phyloP scores from a whole-genome alignment of 371 early-diverging fungal genomes.

The Choanephora cucurbitarum region DNA sequence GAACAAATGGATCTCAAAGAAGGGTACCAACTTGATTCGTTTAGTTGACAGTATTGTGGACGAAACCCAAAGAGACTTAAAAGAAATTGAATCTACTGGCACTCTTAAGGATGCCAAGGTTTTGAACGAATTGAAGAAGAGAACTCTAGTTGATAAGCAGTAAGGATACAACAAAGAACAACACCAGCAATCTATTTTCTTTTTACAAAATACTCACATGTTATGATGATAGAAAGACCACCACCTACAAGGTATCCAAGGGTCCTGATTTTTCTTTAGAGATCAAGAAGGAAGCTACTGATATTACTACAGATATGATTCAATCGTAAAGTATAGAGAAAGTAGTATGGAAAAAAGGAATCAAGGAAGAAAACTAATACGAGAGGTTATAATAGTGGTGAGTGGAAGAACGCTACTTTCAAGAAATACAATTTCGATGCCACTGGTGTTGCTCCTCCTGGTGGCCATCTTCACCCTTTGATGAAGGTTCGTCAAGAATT shows the following conservation, averaged over 20 bases:
- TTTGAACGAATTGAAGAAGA: slow-evolving; percentile 84
- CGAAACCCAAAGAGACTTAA: slow-evolving; percentile 78
- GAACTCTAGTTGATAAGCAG: slow-evolving; percentile 83
- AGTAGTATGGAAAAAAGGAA: no score
- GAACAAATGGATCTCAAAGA: slow-evolving; percentile 96
- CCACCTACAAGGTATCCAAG: slow-evolving; percentile 87
- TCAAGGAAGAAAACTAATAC: no score
- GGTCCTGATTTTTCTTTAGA: slow-evolving; percentile 87
- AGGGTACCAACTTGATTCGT: slow-evolving; percentile 69
- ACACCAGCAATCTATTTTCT: no score
- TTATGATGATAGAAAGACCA: slow-evolving; percentile 73
- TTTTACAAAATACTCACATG: no score
- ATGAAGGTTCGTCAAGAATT: slow-evolving; percentile 99
- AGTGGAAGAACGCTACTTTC: slow-evolving; percentile 91
- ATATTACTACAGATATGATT: slow-evolving; percentile 96
- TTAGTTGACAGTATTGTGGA: slow-evolving; percentile 81
- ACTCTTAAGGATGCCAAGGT: slow-evolving; percentile 66
- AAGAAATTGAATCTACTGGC: slow-evolving; percentile 64
- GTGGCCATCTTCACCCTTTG: slow-evolving; percentile 98
- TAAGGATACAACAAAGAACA: slow-evolving; percentile 46
- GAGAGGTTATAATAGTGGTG: no score
- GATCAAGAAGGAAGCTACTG: slow-evolving; percentile 88
- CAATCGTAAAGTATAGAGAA: slow-evolving; percentile 49
- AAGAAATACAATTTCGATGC: slow-evolving; percentile 99
- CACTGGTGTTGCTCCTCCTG: slow-evolving; percentile 79